Base-by-base conservation (phyloP, 345 rosid genomes). In the Brassica nigra region DNA sequence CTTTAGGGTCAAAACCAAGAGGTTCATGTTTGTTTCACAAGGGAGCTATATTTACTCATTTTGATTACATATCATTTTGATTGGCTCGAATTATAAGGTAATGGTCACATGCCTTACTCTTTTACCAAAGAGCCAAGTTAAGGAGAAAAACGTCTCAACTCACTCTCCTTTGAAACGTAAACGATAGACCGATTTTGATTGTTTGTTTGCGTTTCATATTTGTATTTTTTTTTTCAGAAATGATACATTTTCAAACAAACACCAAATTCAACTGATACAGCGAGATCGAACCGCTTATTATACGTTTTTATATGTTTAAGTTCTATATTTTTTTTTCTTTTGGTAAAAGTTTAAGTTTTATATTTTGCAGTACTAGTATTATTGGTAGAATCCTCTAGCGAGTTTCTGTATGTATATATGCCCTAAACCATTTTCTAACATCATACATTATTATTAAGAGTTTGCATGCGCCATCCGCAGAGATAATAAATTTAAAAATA, bases 31-130 rank as follows among this genome's bases (percentile, higher is more conserved):
- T 55, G 29, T 29, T 16, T 61, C 36, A 27, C 23, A 15, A 37
- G 11, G 58, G 27, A 68, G 66, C 49, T 42, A 68, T 76, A 68
- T 23, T 12, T 1, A 33, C 4, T 61, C 37, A 4, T 44, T 71
- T 55, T 27, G 34, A 70, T 49, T 52, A 14, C 42, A 0, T 8
- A 3, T 76, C 6, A 42, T 78, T 54, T 36, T 49, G 66, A 34
- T 77, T 62, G 81, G 71, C 81, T 70, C 68, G 73, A 72, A 72
- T 73, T 29, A 20, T 58, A 57, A 10, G 77, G 66, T 61, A 72
- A 72, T 39, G 54, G 77, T 42, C 77, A 66, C 68, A 18, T 44
- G 52, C 52, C n/a, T 44, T 44, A 12, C 52, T 44, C 52, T 44
- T 44, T 16, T 49, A 16, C 62, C 34, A 34, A 63, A 52, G 71